Conservation (phyloP, 345 rosid species). For the Eucalyptus albens region DNA sequence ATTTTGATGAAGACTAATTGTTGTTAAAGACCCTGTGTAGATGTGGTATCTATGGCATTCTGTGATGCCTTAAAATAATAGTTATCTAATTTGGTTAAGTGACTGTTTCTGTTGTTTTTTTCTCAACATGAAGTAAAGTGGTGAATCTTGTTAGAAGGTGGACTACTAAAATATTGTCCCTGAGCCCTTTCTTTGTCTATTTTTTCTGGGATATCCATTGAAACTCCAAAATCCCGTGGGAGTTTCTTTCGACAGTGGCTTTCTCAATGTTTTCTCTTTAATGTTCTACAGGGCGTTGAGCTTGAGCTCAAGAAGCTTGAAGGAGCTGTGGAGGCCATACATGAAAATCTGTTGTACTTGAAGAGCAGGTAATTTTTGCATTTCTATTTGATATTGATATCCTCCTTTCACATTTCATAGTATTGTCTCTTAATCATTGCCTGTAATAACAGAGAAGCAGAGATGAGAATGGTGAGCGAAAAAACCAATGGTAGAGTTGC, state of each 20-base stretch:
- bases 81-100: background rate
- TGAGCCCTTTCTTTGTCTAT: background rate
- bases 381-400: background rate
- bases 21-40: background rate
- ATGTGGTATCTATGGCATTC: background rate
- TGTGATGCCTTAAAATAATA: background rate
- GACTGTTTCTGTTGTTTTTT: background rate
- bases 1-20: background rate
- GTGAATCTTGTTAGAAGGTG: background rate
- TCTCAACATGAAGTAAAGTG: background rate
- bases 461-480: conserved; percentile 69
- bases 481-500: conserved; percentile 62
- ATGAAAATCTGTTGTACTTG: conserved; percentile 40
- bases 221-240: background rate
- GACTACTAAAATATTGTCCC: background rate
- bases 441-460: conserved; percentile 42
- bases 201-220: background rate
- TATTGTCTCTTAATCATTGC: background rate
- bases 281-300: conserved; percentile 67
- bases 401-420: background rate
- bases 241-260: background rate
- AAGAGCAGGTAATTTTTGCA: conserved; percentile 31
- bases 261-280: background rate
- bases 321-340: conserved; percentile 55
- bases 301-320: conserved; percentile 70